Conservation (phyloP, 2,329 filamentous ascomycete species). For the Waltergamsia citrina region DNA sequence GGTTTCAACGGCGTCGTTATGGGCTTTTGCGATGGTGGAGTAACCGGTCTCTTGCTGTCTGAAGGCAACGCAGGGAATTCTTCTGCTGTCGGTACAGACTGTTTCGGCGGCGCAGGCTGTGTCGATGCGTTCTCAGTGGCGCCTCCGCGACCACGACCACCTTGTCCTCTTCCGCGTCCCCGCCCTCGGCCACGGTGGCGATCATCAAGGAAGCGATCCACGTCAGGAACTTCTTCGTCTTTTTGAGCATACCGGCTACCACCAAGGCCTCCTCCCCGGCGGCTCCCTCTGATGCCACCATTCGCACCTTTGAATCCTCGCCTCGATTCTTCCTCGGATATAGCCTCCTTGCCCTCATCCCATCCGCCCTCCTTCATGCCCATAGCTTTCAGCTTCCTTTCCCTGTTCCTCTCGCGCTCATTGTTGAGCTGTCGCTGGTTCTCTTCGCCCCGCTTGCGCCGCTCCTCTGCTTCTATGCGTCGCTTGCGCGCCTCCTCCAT, state of each 20-base stretch:
- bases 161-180: slow-evolving; percentile 20
- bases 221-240: slow-evolving; percentile 18
- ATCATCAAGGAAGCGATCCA: slow-evolving; percentile 26
- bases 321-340: slow-evolving; percentile 28
- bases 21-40: too few species aligned
- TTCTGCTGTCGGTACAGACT: slow-evolving; percentile 16
- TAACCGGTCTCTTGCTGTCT: slow-evolving; percentile 13
- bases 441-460: slow-evolving; percentile 40
- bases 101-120: slow-evolving; percentile 5
- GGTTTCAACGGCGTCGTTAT: slow-evolving; percentile 16
- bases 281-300: slow-evolving; percentile 28
- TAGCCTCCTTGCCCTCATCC: slow-evolving; percentile 47
- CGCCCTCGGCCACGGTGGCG: slow-evolving; percentile 20
- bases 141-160: slow-evolving; percentile 21
- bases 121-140: slow-evolving; percentile 6
- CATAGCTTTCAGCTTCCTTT: slow-evolving; percentile 52
- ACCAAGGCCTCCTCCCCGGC: slow-evolving; percentile 14
- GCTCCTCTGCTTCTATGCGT: slow-evolving; percentile 41
- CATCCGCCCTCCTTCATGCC: slow-evolving; percentile 42
- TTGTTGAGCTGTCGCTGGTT: slow-evolving; percentile 43
- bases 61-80: slow-evolving; percentile 26
- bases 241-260: slow-evolving; percentile 32
- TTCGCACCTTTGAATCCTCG: slow-evolving; percentile 32
- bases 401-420: slow-evolving; percentile 49
- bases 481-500: slow-evolving; percentile 45